Percentiles rank a stretch among this genome's conserved stretches.
Conservation (phyloP, 1,284 basidiomycete genomes). For the Boletus calvinii region DNA sequence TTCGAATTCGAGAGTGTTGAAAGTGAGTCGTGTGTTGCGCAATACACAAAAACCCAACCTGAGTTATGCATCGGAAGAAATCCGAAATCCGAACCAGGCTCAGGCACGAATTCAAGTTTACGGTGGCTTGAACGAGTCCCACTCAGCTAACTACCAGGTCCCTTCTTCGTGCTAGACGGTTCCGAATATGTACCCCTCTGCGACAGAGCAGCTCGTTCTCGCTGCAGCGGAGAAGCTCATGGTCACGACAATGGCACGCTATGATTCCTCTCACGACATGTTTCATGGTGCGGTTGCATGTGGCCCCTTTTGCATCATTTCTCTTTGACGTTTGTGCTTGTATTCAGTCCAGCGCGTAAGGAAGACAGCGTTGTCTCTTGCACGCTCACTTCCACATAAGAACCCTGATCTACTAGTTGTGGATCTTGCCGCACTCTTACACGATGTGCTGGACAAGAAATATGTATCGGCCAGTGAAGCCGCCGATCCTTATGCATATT, state of each 20-base stretch:
- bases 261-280: slow-evolving; percentile 89
- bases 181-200: slow-evolving; percentile 30
- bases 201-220: slow-evolving; percentile 46
- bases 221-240: slow-evolving; percentile 69
- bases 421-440: slow-evolving; percentile 83
- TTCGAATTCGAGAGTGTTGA: slow-evolving; percentile 8
- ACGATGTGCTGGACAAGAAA: slow-evolving; percentile 88
- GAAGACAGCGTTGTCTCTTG: slow-evolving; percentile 71
- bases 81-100: slow-evolving; percentile 26
- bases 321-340: slow-evolving; percentile 7
- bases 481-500: slow-evolving; percentile 62
- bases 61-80: slow-evolving; percentile 11
- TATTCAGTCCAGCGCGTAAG: slow-evolving; percentile 76
- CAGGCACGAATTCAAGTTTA: no score
- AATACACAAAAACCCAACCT: background rate
- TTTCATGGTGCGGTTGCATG: slow-evolving; percentile 67
- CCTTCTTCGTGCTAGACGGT: background rate
- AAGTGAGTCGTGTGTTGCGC: background rate
- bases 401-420: slow-evolving; percentile 70
- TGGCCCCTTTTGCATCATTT: background rate
- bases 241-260: slow-evolving; percentile 73
- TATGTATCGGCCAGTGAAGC: slow-evolving; percentile 63
- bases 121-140: no score
- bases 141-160: no score
- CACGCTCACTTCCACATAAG: slow-evolving; percentile 41